phyloP scores from a whole-genome alignment of 106 monocot species.

The Allium sativum region DNA sequence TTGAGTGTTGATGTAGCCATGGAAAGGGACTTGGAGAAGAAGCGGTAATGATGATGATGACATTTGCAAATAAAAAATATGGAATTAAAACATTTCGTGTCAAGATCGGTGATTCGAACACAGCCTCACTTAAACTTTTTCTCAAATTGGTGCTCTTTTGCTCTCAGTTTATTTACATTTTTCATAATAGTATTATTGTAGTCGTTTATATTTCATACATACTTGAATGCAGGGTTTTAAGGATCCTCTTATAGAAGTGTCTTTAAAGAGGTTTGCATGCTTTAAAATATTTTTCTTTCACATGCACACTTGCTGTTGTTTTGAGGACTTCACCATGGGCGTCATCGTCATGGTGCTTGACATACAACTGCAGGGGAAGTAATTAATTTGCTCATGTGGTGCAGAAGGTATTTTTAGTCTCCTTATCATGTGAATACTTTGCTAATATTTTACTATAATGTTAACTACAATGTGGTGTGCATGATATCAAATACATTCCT shows the following conservation, averaged over 20 bases:
- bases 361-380: slow-evolving; percentile 75
- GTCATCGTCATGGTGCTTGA: slow-evolving; percentile 87
- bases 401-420: slow-evolving; percentile 51
- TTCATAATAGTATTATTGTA: background rate
- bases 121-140: slow-evolving; percentile 67
- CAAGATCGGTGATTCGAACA: slow-evolving; percentile 78
- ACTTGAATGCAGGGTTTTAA: slow-evolving; percentile 51
- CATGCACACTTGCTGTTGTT: too few relatives aligned
- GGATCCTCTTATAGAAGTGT: slow-evolving; percentile 59
- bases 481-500: too few relatives aligned
- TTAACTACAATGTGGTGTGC: too few relatives aligned
- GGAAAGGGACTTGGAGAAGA: slow-evolving; percentile 84
- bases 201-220: background rate
- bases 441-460: background rate
- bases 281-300: too few relatives aligned
- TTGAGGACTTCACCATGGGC: slow-evolving; percentile 81
- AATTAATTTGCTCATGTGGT: slow-evolving; percentile 92
- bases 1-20: slow-evolving; percentile 38
- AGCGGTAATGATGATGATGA: slow-evolving; percentile 80
- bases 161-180: slow-evolving; percentile 5
- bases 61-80: slow-evolving; percentile 51
- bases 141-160: slow-evolving; percentile 59
- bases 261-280: slow-evolving; percentile 91
- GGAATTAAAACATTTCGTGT: slow-evolving; percentile 54
- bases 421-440: background rate